Evolutionary conservation across 1,139 yeast species (phyloP).

Genomic region (Geotrichum reessii): DNA sequence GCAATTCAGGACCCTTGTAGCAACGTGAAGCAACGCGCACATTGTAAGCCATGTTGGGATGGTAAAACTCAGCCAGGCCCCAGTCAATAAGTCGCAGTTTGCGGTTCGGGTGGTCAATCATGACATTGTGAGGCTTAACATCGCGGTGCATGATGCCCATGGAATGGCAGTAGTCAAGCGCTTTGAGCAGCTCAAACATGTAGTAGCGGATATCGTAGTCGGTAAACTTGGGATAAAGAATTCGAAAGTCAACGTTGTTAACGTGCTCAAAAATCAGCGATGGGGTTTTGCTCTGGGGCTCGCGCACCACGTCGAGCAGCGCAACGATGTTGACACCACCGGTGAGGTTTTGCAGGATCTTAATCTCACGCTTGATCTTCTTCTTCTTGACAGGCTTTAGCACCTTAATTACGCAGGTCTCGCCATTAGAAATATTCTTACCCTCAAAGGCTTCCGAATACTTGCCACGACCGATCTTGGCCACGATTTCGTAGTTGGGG

Average conservation of each 20-base stretch:
- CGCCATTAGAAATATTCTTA: conserved; percentile 45
- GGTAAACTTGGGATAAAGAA: conserved; percentile 83
- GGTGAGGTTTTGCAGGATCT: conserved; percentile 80
- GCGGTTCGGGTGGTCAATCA: conserved; percentile 84
- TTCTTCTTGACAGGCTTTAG: conserved; percentile 94
- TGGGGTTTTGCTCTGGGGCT: conserved; percentile 86
- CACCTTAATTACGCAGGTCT: conserved; percentile 73
- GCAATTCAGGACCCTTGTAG: conserved; percentile 94
- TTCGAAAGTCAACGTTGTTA: conserved; percentile 84
- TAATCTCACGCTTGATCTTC: conserved; percentile 92
- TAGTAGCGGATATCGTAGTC: conserved; percentile 81
- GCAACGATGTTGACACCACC: conserved; percentile 82
- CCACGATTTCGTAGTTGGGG: conserved; percentile 78
- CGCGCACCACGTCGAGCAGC: conserved; percentile 81
- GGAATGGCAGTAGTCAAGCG: conserved; percentile 90
- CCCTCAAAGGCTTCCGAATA: conserved; percentile 95
- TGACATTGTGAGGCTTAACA: conserved; percentile 96
- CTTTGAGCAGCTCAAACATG: conserved; percentile 81
- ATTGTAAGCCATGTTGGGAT: conserved; percentile 88
- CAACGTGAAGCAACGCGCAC: conserved; percentile 98
- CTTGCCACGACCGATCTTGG: conserved; percentile 94
- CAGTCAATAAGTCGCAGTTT: conserved; percentile 84
- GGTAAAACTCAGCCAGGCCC: conserved; percentile 98
- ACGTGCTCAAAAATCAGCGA: conserved; percentile 89
- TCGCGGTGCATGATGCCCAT: conserved; percentile 99